phyloP scores from a whole-genome alignment of 495 filamentous ascomycete species.

The Wilcoxina mikolae region DNA sequence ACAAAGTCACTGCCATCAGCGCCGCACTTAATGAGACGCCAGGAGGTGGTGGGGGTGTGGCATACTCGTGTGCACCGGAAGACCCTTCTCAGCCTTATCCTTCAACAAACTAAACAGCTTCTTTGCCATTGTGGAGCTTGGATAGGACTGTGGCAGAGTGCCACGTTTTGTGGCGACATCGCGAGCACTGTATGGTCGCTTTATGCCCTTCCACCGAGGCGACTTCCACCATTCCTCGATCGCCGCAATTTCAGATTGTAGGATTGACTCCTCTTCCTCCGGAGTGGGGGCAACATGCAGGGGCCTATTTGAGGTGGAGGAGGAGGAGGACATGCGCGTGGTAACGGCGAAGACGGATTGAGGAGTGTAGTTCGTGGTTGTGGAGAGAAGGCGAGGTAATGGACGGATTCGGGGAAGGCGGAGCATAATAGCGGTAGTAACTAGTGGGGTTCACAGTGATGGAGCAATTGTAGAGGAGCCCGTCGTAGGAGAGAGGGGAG shows the following conservation, averaged over 20 bases:
- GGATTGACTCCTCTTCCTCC: slow-evolving; percentile 64
- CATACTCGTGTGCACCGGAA: slow-evolving; percentile 84
- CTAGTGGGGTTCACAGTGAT: not conserved
- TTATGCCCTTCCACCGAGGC: slow-evolving; percentile 74
- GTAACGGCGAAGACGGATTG: slow-evolving; percentile 9
- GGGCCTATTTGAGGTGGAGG: slow-evolving; percentile 5
- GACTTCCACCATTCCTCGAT: slow-evolving; percentile 79
- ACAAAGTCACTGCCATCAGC: slow-evolving; percentile 1
- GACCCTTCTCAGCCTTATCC: slow-evolving; percentile 53
- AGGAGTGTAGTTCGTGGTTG: not conserved
- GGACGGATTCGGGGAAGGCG: slow-evolving; percentile 15
- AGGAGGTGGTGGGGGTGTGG: not conserved
- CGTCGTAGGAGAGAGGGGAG: too few relatives aligned
- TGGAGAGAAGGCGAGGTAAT: slow-evolving; percentile 14
- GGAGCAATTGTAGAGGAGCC: not conserved
- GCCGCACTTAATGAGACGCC: not conserved
- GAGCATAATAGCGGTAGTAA: slow-evolving; percentile 14
- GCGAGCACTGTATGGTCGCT: slow-evolving; percentile 73
- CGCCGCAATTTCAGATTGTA: slow-evolving; percentile 60
- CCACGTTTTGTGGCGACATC: slow-evolving; percentile 90
- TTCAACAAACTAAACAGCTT: slow-evolving; percentile 84
- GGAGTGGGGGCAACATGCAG: slow-evolving; percentile 17
- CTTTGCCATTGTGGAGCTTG: slow-evolving; percentile 80
- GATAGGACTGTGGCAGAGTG: slow-evolving; percentile 69
- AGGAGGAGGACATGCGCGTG: slow-evolving; percentile 16